phyloP scores from a whole-genome alignment of 768 basidiomycete genomes.

The Boletus rubroflammeus region DNA sequence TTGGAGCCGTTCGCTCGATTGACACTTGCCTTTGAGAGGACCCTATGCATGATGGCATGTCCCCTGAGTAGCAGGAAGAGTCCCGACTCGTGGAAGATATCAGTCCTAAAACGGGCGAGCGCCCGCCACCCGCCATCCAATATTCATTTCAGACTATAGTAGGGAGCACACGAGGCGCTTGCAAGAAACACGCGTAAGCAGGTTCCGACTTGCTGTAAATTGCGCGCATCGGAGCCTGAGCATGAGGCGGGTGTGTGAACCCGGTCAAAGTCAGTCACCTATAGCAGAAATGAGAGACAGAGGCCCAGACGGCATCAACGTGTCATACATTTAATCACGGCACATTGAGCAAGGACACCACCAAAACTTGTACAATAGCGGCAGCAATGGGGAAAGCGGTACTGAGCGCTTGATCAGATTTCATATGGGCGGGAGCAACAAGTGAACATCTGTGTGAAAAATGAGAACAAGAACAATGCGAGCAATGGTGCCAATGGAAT shows the following conservation, averaged over 20 bases:
- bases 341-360: too few species aligned
- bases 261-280: background rate
- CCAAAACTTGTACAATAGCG: background rate
- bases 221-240: background rate
- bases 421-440: background rate
- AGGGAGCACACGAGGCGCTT: background rate
- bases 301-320: background rate
- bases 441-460: background rate
- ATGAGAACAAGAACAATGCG: background rate
- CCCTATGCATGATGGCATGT: background rate
- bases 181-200: background rate
- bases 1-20: slow-evolving; percentile 6
- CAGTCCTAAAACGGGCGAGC: slow-evolving; percentile 2
- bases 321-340: background rate
- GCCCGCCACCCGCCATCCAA: slow-evolving; percentile 15
- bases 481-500: too few species aligned
- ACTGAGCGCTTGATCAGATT: background rate
- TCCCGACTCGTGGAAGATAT: background rate
- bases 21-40: slow-evolving; percentile 18
- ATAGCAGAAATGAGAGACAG: background rate
- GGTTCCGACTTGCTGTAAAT: slow-evolving; percentile 21
- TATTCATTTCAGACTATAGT: background rate
- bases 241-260: slow-evolving; percentile 1
- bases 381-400: background rate
- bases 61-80: background rate